Conservation (phyloP, 495 filamentous ascomycete species). For the Schizothecium vesticola region DNA sequence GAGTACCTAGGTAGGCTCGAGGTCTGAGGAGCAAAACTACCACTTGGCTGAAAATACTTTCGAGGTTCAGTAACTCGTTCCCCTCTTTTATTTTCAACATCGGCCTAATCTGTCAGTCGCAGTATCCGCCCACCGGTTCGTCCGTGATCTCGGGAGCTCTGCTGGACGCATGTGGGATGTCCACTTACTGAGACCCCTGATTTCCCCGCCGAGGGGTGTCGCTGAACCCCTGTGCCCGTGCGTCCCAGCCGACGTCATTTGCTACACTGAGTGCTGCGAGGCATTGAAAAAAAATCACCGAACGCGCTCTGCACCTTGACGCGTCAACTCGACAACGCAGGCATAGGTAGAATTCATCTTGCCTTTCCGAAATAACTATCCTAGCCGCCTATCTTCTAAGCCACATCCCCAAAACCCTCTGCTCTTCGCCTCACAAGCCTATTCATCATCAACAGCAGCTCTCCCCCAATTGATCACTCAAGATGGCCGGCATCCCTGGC, state of each 20-base stretch:
- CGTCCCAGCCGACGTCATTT: constrained; percentile 6
- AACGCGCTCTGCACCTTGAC: not conserved
- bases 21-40: too few species aligned
- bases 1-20: too few species aligned
- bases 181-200: not conserved
- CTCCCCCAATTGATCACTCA: not conserved
- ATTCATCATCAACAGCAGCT: not conserved
- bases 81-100: too few species aligned
- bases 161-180: not conserved
- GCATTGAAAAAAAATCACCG: not conserved
- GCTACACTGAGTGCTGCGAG: not conserved
- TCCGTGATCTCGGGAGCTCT: not conserved
- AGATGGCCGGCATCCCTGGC: constrained; percentile 41
- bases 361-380: not conserved
- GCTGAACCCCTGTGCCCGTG: constrained; percentile 11
- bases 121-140: not conserved
- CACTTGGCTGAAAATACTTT: too few species aligned
- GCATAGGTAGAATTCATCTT: not conserved
- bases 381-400: not conserved
- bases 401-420: not conserved
- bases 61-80: too few species aligned
- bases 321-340: not conserved
- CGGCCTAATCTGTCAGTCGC: not conserved
- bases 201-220: not conserved
- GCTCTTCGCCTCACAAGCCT: not conserved